phyloP scores from a whole-genome alignment of 345 rosid species.

The Pugionium cornutum region DNA sequence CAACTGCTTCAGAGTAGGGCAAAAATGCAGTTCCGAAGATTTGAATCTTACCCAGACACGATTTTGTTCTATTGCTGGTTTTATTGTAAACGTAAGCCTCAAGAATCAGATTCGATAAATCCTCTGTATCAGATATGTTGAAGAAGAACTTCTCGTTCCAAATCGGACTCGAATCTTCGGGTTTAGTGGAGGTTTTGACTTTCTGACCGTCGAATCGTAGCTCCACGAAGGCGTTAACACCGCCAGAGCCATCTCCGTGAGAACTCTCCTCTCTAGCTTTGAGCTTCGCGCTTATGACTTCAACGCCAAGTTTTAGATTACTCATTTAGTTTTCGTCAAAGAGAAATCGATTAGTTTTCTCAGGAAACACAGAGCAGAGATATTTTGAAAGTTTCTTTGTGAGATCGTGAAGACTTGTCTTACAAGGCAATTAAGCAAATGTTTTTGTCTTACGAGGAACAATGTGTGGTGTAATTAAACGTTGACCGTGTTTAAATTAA shows the following conservation, averaged over 20 bases:
- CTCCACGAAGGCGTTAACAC: constrained; percentile 68
- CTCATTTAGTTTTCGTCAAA: constrained; percentile 44
- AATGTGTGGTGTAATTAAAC: constrained; percentile 24
- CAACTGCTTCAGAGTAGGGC: constrained; percentile 69
- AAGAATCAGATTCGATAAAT: constrained; percentile 53
- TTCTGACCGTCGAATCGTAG: constrained; percentile 77
- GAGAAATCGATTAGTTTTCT: background rate
- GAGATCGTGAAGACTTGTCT: constrained; percentile 42
- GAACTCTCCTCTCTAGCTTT: constrained; percentile 54
- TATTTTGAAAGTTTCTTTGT: constrained; percentile 36
- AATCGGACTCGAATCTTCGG: constrained; percentile 67
- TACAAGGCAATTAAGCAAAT: constrained; percentile 28
- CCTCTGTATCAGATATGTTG: constrained; percentile 71
- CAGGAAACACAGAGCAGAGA: constrained; percentile 11
- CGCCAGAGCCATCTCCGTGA: constrained; percentile 43
- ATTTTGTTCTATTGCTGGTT: constrained; percentile 46
- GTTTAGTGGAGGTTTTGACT: constrained; percentile 64
- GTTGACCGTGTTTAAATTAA: constrained; percentile 35
- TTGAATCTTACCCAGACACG: constrained; percentile 68
- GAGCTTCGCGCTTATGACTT: constrained; percentile 78
- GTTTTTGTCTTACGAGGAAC: background rate
- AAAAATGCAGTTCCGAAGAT: constrained; percentile 79
- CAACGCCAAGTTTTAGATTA: constrained; percentile 80
- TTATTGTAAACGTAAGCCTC: constrained; percentile 62
- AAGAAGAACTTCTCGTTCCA: constrained; percentile 88